phyloP scores from a whole-genome alignment of 1,284 basidiomycete genomes.

The Termitomyces sp. region DNA sequence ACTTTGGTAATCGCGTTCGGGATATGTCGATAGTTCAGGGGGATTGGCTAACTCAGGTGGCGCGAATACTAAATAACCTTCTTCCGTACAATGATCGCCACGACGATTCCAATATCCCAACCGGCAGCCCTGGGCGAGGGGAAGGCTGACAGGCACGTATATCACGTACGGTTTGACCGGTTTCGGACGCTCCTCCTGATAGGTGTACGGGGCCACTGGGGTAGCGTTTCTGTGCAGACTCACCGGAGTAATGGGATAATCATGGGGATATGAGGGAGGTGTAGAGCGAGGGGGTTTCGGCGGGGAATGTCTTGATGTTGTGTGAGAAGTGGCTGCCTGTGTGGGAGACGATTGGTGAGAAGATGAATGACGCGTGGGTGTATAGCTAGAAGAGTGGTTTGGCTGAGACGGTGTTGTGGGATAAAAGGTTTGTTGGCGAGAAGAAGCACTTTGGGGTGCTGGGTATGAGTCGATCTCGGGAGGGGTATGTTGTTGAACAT shows the following conservation, averaged over 20 bases:
- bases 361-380: neutral
- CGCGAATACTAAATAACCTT: slow-evolving; percentile 56
- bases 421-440: slow-evolving; percentile 12
- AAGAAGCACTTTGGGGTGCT: slow-evolving; percentile 3
- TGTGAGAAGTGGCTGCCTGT: neutral
- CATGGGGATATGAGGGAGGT: neutral
- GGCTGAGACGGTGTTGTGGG: slow-evolving; percentile 6
- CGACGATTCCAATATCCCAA: slow-evolving; percentile 64
- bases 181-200: slow-evolving; percentile 10
- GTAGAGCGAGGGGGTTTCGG: neutral
- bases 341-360: slow-evolving; percentile 10
- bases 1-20: slow-evolving; percentile 45
- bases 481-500: slow-evolving; percentile 15
- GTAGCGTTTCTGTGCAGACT: slow-evolving; percentile 21
- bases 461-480: slow-evolving; percentile 15
- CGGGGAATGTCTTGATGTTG: neutral
- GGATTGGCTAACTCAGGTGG: slow-evolving; percentile 50
- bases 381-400: slow-evolving; percentile 1
- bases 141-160: slow-evolving; percentile 14
- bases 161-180: slow-evolving; percentile 12
- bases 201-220: slow-evolving; percentile 18
- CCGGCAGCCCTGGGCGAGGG: slow-evolving; percentile 28
- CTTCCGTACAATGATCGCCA: slow-evolving; percentile 57
- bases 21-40: slow-evolving; percentile 53
- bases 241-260: slow-evolving; percentile 2